Percentiles rank a stretch among this genome's conserved stretches.
These are phyloP conservation scores for Camellia sinensis DNA, from an alignment of 148 eudicot genomes.

Conservation along the genomic window DNA sequence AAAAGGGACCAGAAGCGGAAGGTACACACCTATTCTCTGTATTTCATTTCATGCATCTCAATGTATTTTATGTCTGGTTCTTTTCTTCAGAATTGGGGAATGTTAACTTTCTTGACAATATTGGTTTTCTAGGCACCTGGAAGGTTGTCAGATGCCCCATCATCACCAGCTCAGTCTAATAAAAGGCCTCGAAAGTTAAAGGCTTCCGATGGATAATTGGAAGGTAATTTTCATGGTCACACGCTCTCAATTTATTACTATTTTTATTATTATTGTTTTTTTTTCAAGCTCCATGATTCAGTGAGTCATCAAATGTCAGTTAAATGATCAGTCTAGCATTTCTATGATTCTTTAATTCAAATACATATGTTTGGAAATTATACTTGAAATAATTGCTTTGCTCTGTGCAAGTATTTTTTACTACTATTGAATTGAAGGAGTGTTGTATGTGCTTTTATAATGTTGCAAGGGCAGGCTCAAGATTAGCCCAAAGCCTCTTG, in stretches of 20 bases:
- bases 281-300: not conserved
- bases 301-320: not conserved
- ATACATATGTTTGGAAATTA: not conserved
- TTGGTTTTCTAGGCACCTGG: slow-evolving; percentile 66
- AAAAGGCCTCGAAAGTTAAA: slow-evolving; percentile 90
- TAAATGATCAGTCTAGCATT: not conserved
- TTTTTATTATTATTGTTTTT: no score
- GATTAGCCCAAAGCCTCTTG: not conserved
- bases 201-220: slow-evolving; percentile 48
- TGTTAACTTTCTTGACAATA: not conserved
- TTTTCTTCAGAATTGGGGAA: not conserved
- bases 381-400: not conserved
- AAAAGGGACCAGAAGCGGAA: slow-evolving; percentile 94
- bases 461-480: not conserved
- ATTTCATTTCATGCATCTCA: not conserved
- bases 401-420: not conserved
- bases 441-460: not conserved
- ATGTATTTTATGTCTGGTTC: not conserved
- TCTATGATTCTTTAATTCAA: not conserved
- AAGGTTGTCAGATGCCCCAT: slow-evolving; percentile 67
- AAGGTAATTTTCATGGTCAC: not conserved
- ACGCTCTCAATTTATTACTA: no score
- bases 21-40: slow-evolving; percentile 29
- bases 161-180: slow-evolving; percentile 82
- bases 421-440: not conserved